Evolutionary conservation across 495 filamentous ascomycete species (phyloP), one percentile per base, ranked within the genome.

Genomic region (Niebla homalea): DNA sequence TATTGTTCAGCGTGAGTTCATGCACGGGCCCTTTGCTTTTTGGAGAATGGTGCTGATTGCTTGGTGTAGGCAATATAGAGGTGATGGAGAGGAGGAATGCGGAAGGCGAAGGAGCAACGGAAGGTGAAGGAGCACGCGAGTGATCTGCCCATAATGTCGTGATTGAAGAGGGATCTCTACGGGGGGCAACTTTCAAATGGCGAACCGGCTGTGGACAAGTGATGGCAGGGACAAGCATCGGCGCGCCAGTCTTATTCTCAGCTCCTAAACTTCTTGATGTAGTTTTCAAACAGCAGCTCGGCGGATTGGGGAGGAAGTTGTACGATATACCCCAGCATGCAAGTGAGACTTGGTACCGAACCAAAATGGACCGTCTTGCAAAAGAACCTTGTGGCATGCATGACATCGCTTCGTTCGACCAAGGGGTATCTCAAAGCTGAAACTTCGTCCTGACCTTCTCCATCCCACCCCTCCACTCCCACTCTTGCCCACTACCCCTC

Each of bases 361-460:
- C 26, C 7, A 32, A 32, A 3, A 7, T 26, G 26, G 26, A 32
- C 12, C 3, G 12, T 8, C 3, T n/a, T n/a, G n/a, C n/a, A n/a
- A n/a, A n/a, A 11, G 26, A 32, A 32, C 26, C 6, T 3, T 32
- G 6, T 32, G 5, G 6, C 3, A 32, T 32, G 7, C 26, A 8
- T 8, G 12, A 8, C 26, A 32, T 32, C 7, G 12, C 26, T 32
- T 11, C 26, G 7, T 4, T 6, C 26, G 26, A 32, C 26, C 1
- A 32, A 21, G 32, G 1, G 12, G 25, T 32, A 22, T 19, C 62
- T 66, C 58, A 96, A 49, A 97, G 73, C 63, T 90, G 87, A 64
- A 97, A 98, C 67, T 83, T 83, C 51, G 89, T 98, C 59, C 92
- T 73, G 67, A 81, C 64, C 70, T 94, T 96, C 71, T 98, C 92